Conservation (phyloP, 83 land plant species). For the Thuja plicata region DNA sequence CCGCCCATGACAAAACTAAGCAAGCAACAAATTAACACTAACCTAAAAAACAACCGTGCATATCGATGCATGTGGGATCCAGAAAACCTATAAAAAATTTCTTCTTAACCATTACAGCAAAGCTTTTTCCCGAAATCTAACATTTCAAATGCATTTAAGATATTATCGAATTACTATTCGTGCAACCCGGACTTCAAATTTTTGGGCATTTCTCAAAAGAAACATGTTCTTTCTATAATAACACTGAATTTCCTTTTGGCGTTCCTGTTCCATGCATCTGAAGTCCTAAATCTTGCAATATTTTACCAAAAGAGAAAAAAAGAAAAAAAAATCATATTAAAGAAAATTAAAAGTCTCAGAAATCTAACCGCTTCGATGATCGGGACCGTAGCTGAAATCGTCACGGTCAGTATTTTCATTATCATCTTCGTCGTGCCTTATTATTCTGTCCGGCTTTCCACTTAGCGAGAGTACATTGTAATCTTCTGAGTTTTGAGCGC, state of each 20-base stretch:
- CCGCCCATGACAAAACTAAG: too few species aligned
- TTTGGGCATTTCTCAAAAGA: neutral
- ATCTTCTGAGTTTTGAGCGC: neutral
- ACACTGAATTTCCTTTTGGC: neutral
- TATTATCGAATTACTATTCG: neutral
- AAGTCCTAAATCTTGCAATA: neutral
- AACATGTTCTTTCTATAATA: neutral
- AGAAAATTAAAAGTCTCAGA: neutral
- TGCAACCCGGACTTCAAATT: neutral
- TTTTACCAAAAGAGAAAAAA: neutral
- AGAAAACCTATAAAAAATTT: neutral
- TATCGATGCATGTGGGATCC: too few species aligned
- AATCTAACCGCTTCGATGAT: conserved; percentile 76
- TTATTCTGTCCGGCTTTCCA: conserved; percentile 67
- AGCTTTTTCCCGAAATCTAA: neutral
- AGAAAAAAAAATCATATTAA: neutral
- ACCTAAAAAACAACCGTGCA: too few species aligned
- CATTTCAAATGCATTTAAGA: neutral
- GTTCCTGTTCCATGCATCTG: neutral
- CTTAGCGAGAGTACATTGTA: conserved; percentile 44
- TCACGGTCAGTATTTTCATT: conserved; percentile 47
- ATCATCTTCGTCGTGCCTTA: conserved; percentile 54
- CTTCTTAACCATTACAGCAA: neutral
- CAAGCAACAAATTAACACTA: too few species aligned
- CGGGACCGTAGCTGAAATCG: conserved; percentile 26